phyloP scores from a whole-genome alignment of 306 rosid genomes.

The Nissolia schottii region DNA sequence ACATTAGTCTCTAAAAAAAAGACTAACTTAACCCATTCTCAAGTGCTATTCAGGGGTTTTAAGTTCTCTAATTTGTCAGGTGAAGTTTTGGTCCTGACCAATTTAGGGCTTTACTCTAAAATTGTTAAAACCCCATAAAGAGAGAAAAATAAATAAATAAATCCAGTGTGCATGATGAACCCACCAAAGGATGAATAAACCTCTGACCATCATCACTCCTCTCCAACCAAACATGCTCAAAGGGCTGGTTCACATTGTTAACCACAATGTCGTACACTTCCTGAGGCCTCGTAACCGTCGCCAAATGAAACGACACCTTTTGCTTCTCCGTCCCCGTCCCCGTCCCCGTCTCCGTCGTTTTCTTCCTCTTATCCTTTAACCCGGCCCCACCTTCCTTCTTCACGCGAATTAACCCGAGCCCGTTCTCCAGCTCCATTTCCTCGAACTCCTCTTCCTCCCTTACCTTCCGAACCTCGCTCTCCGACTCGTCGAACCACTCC shows the following conservation, averaged over 20 bases:
- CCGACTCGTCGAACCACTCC: constrained; percentile 55
- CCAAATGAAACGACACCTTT: constrained; percentile 77
- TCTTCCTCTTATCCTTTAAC: not conserved
- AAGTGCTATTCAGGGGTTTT: no score
- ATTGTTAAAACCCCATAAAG: not conserved
- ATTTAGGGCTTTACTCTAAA: no score
- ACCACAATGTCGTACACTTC: constrained; percentile 58
- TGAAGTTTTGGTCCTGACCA: no score
- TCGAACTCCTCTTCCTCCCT: constrained; percentile 43
- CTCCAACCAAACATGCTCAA: constrained; percentile 81
- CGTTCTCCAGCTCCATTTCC: constrained; percentile 43
- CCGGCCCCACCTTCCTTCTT: constrained; percentile 38
- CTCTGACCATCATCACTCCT: constrained; percentile 72
- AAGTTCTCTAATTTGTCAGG: no score
- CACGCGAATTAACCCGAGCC: constrained; percentile 52
- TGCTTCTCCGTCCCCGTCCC: constrained; percentile 45
- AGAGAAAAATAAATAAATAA: not conserved
- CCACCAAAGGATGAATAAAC: constrained; percentile 82
- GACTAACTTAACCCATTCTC: no score
- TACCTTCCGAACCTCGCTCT: constrained; percentile 51
- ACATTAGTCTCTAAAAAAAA: no score
- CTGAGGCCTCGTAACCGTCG: constrained; percentile 71
- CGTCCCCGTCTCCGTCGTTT: not conserved
- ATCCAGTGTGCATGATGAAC: constrained; percentile 17
- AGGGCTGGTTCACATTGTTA: constrained; percentile 66